Percentiles rank a stretch among this genome's conserved stretches.
Evolutionary conservation across 305 asterid genomes (phyloP).

Genomic region (Fraxinus dipetala): DNA sequence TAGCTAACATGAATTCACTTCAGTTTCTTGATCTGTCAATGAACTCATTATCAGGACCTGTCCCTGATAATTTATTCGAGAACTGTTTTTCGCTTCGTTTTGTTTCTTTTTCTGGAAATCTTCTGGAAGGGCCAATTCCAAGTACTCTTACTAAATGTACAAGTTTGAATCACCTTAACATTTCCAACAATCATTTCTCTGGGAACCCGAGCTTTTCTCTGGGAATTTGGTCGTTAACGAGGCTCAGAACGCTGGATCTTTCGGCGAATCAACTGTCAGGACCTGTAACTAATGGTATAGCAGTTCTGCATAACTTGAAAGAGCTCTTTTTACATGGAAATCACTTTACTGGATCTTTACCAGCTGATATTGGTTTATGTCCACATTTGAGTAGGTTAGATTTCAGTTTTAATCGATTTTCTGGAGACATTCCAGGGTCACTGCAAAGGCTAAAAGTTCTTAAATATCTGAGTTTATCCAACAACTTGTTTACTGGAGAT

Average conservation of each 20-base stretch:
- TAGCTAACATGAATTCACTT: constrained; percentile 40
- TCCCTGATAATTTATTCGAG: constrained; percentile 43
- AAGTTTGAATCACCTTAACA: constrained; percentile 53
- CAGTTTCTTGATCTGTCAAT: constrained; percentile 75
- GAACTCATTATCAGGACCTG: constrained; percentile 59
- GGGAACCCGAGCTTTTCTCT: constrained; percentile 50
- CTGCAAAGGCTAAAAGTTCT: constrained; percentile 46
- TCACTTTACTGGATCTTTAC: constrained; percentile 63
- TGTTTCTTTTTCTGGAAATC: constrained; percentile 54
- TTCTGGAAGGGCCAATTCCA: constrained; percentile 65
- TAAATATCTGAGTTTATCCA: constrained; percentile 37
- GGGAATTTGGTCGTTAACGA: constrained; percentile 45
- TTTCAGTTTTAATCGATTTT: constrained; percentile 47
- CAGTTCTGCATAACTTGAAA: constrained; percentile 61
- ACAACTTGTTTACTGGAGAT: constrained; percentile 55
- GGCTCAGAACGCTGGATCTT: constrained; percentile 77
- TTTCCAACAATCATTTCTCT: constrained; percentile 64
- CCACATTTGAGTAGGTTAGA: constrained; percentile 66
- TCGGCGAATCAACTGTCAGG: constrained; percentile 64
- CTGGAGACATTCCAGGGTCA: constrained; percentile 54
- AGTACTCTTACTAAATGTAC: constrained; percentile 41
- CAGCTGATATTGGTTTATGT: constrained; percentile 67
- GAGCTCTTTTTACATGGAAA: constrained; percentile 51
- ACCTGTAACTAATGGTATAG: constrained; percentile 45
- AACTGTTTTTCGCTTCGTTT: constrained; percentile 45